Conservation (phyloP, 192 early-diverging fungal species). For the Thoreauomyces humboldtii region DNA sequence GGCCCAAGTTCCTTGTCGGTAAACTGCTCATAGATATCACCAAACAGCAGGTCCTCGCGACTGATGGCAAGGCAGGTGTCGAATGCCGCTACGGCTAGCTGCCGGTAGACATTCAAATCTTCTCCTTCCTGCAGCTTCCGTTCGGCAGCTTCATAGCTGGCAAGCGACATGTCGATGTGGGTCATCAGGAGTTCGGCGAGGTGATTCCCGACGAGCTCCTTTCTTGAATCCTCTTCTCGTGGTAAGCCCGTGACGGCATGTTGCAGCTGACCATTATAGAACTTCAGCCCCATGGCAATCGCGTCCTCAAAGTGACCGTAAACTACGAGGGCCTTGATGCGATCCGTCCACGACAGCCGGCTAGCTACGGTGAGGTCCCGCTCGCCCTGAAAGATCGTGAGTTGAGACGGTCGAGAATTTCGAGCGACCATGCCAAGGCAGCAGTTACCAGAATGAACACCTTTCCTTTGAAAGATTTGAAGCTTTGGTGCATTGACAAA, state of each 20-base stretch:
- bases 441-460: constrained; percentile 41
- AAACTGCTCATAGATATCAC: constrained; percentile 50
- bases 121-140: constrained; percentile 7
- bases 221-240: constrained; percentile 17
- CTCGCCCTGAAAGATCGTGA: constrained; percentile 25
- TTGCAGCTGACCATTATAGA: constrained; percentile 28
- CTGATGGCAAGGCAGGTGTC: constrained; percentile 36
- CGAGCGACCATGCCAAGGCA: background rate
- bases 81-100: constrained; percentile 35
- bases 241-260: constrained; percentile 42
- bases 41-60: constrained; percentile 45
- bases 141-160: constrained; percentile 23
- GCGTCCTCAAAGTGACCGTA: constrained; percentile 43
- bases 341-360: constrained; percentile 41
- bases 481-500: constrained; percentile 10
- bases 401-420: too few relatives aligned
- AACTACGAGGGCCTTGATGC: constrained; percentile 43
- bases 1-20: constrained; percentile 24
- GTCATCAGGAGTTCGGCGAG: constrained; percentile 37
- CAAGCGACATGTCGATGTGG: constrained; percentile 39
- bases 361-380: constrained; percentile 34
- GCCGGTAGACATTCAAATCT: constrained; percentile 21
- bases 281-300: constrained; percentile 39
- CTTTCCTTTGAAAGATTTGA: constrained; percentile 35
- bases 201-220: constrained; percentile 30